A percentile compares a stretch with the other conserved stretches of the same genome.
Conservation (phyloP, 805 yeast genomes). For the Candida methanosorbosa region DNA sequence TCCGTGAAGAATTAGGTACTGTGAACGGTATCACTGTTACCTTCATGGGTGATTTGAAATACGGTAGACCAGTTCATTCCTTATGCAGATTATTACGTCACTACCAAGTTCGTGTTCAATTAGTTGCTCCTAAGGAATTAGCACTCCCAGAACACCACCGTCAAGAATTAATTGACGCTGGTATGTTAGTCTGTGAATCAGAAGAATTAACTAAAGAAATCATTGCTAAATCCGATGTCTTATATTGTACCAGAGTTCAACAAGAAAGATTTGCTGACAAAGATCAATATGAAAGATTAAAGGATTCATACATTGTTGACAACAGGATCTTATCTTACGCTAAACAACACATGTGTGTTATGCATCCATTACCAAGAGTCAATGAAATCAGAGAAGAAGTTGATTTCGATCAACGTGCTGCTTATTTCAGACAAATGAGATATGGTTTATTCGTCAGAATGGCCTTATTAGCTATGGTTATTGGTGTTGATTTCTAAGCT, state of each 20-base stretch:
- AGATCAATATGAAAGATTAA: slow-evolving; percentile 76
- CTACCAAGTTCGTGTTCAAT: slow-evolving; percentile 87
- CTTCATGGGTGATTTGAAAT: slow-evolving; percentile 97
- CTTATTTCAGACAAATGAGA: slow-evolving; percentile 99
- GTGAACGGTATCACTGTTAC: slow-evolving; percentile 97
- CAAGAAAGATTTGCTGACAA: slow-evolving; percentile 84
- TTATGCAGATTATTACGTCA: slow-evolving; percentile 82
- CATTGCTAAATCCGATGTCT: slow-evolving; percentile 83
- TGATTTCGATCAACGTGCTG: slow-evolving; percentile 98
- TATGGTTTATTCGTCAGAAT: slow-evolving; percentile 96
- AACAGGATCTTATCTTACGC: slow-evolving; percentile 86
- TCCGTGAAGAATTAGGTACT: slow-evolving; percentile 97
- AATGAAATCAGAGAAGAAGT: slow-evolving; percentile 96
- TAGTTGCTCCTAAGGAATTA: slow-evolving; percentile 86
- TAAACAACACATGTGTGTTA: slow-evolving; percentile 95
- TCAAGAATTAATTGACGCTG: slow-evolving; percentile 53
- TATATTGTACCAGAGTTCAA: slow-evolving; percentile 97
- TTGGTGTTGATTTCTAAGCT: slow-evolving; percentile 76
- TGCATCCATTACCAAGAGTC: slow-evolving; percentile 98
- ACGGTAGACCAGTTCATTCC: slow-evolving; percentile 98
- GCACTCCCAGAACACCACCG: slow-evolving; percentile 70
- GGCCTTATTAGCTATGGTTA: slow-evolving; percentile 97
- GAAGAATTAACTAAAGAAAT: slow-evolving; percentile 76
- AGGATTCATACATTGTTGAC: slow-evolving; percentile 88
- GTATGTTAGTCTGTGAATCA: slow-evolving; percentile 67